Evolutionary conservation across 2,329 filamentous ascomycete genomes (phyloP).

Genomic region (Septoria petroselini): DNA sequence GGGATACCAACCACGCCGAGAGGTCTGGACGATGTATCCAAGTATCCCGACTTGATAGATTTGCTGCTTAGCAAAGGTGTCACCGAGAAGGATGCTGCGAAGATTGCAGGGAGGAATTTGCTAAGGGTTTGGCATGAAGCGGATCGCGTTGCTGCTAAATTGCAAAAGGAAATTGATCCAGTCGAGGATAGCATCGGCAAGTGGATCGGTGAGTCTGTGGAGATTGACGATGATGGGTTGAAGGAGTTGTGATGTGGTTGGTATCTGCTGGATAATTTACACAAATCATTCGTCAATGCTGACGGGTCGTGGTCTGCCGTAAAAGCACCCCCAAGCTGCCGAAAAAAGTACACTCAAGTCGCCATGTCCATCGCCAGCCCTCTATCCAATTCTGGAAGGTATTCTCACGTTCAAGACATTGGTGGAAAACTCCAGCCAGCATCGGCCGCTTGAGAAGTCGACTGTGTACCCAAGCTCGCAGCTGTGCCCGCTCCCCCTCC

Average conservation of each 20-base stretch:
- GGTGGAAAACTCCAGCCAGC: background rate
- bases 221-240: slow-evolving; percentile 1
- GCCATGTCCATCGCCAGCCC: background rate
- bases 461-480: too few relatives aligned
- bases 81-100: slow-evolving; percentile 68
- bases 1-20: slow-evolving; percentile 64
- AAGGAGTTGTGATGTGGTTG: slow-evolving; percentile 5
- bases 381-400: background rate
- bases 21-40: slow-evolving; percentile 80
- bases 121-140: slow-evolving; percentile 80
- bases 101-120: slow-evolving; percentile 76
- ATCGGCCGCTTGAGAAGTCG: too few relatives aligned
- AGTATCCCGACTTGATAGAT: slow-evolving; percentile 73
- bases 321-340: background rate
- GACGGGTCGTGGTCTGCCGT: background rate
- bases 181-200: slow-evolving; percentile 44
- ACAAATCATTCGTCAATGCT: background rate
- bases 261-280: slow-evolving; percentile 1
- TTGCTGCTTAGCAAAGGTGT: slow-evolving; percentile 72
- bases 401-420: background rate
- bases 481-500: too few relatives aligned
- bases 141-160: slow-evolving; percentile 64
- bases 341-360: background rate
- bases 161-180: slow-evolving; percentile 55
- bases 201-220: slow-evolving; percentile 6